Percentiles rank a stretch among this genome's conserved stretches.
phyloP scores from a whole-genome alignment of 2,329 filamentous ascomycete species.

The Ophiocordyceps robertsii region DNA sequence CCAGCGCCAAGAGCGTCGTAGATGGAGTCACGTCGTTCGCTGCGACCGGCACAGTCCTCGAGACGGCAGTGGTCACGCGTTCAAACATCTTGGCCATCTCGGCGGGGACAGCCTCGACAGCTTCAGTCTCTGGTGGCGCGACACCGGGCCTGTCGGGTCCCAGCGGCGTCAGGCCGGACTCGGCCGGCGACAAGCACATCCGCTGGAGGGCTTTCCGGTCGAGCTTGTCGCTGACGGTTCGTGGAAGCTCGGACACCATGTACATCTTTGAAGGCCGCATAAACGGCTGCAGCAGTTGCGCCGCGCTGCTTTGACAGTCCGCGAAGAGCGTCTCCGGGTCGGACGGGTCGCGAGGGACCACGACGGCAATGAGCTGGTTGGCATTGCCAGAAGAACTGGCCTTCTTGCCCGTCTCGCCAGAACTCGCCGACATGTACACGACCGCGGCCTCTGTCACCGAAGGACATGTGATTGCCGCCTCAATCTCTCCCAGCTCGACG shows the following conservation, averaged over 20 bases:
- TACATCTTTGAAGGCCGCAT: background rate
- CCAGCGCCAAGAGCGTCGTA: background rate
- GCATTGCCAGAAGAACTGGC: background rate
- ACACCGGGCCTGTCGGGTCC: background rate
- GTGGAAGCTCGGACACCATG: background rate
- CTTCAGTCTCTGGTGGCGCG: background rate
- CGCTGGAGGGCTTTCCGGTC: background rate
- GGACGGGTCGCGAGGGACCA: background rate
- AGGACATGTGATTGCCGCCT: background rate
- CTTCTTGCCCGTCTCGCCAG: no score
- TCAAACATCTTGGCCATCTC: background rate
- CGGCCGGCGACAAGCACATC: background rate
- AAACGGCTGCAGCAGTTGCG: background rate
- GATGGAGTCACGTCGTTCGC: background rate
- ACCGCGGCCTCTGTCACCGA: background rate
- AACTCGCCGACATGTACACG: background rate
- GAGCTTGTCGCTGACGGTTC: background rate
- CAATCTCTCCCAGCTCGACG: background rate
- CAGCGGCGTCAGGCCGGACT: background rate
- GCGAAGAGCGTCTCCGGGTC: background rate
- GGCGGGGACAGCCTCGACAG: background rate
- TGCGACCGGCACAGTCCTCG: background rate
- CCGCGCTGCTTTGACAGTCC: background rate
- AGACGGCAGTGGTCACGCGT: background rate
- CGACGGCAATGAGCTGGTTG: background rate